Conservation (phyloP, 768 basidiomycete genomes). For the Artomyces pyxidatus region DNA sequence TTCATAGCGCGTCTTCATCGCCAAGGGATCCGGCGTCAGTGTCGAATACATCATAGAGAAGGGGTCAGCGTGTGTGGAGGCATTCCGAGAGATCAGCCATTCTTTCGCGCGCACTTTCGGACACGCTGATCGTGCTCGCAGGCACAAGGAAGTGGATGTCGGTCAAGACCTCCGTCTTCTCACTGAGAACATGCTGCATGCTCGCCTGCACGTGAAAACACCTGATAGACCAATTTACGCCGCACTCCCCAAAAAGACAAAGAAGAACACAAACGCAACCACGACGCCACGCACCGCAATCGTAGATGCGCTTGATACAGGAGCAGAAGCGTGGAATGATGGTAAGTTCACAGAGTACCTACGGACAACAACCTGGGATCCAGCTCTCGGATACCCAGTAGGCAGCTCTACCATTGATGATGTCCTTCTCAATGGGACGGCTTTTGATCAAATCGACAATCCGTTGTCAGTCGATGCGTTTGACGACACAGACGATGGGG, state of each 20-base stretch:
- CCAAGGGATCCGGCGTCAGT: no score
- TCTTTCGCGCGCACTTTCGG: slow-evolving; percentile 18
- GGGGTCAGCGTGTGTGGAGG: slow-evolving; percentile 25
- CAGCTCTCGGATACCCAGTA: neutral
- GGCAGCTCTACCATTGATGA: neutral
- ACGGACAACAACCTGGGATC: neutral
- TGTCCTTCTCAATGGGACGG: neutral
- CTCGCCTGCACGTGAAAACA: slow-evolving; percentile 13
- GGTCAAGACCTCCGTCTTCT: slow-evolving; percentile 18
- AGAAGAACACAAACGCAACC: neutral
- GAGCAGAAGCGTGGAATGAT: neutral
- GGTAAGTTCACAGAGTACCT: neutral
- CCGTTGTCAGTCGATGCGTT: neutral
- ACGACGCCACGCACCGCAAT: neutral
- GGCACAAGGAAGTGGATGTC: slow-evolving; percentile 19
- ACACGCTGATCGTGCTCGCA: slow-evolving; percentile 14
- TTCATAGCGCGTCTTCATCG: no score
- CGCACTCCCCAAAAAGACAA: neutral
- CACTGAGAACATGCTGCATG: slow-evolving; percentile 16
- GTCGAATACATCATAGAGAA: no score
- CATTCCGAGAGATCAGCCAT: slow-evolving; percentile 20
- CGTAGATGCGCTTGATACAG: neutral
- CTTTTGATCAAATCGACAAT: neutral
- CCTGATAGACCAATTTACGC: no score
- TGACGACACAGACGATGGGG: neutral